Conservation (phyloP, 179 eudicot genomes). For the Gypsophila paniculata region DNA sequence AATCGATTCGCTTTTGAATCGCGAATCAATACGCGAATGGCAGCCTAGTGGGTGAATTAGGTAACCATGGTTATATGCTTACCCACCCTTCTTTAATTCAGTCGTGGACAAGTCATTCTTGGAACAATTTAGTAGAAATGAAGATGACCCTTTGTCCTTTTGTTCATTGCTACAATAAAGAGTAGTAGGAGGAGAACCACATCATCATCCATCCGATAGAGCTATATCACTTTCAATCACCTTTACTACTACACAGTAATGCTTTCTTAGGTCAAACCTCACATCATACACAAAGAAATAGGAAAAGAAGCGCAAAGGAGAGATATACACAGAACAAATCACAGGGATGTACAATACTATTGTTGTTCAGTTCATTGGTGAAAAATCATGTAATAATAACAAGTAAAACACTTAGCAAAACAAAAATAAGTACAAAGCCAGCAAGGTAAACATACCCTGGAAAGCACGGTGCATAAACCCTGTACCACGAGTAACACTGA, state of each 20-base stretch:
- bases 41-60: too few species aligned
- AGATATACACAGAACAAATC: background rate
- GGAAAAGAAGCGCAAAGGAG: background rate
- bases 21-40: too few species aligned
- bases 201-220: background rate
- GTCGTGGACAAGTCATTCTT: too few species aligned
- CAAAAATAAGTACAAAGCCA: constrained; percentile 2
- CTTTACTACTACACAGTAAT: background rate
- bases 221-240: background rate
- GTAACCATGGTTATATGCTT: too few species aligned
- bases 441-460: constrained; percentile 48
- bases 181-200: background rate
- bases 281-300: background rate
- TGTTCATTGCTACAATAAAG: background rate
- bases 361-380: background rate
- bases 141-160: too few species aligned
- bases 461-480: constrained; percentile 99
- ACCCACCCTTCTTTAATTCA: too few species aligned
- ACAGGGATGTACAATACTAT: too few species aligned
- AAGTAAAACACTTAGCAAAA: background rate
- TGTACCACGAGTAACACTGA: constrained; percentile 91
- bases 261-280: background rate
- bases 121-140: too few species aligned
- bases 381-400: background rate
- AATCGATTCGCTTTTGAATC: too few species aligned